These are phyloP conservation scores for Exophiala oligosperma DNA, from an alignment of 2,329 filamentous ascomycete species.

Conservation along the genomic window DNA sequence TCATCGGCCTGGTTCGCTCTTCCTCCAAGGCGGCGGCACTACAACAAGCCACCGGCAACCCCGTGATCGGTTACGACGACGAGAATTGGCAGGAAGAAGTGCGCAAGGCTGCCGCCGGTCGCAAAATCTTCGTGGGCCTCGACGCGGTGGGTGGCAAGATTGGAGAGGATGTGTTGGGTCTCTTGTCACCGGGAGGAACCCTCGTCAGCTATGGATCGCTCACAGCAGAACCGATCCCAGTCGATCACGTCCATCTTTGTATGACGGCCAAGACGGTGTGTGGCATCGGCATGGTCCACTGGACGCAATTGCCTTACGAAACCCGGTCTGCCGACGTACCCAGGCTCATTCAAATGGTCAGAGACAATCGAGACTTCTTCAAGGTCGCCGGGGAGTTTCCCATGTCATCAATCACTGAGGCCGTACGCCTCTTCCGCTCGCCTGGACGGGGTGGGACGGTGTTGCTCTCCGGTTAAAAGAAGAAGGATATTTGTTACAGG, in stretches of 20 bases:
- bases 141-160: constrained; percentile 5
- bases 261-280: background rate
- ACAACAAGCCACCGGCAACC: background rate
- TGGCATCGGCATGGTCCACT: constrained; percentile 8
- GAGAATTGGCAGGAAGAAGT: constrained; percentile 2
- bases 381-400: background rate
- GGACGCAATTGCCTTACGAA: constrained; percentile 6
- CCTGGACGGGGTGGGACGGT: background rate
- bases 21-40: background rate
- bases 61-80: background rate
- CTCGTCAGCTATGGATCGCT: constrained; percentile 5
- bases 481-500: background rate
- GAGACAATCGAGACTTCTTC: background rate
- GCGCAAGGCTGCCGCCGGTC: constrained; percentile 1
- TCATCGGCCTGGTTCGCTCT: constrained; percentile 9
- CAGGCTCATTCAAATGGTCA: background rate
- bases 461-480: background rate
- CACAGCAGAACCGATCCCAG: background rate
- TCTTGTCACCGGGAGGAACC: constrained; percentile 3
- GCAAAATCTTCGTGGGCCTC: constrained; percentile 4
- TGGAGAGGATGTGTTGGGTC: background rate
- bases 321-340: background rate
- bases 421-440: background rate
- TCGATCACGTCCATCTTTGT: background rate
- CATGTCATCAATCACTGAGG: background rate